phyloP scores from a whole-genome alignment of 2,329 filamentous ascomycete genomes.

The Elsinoe ampelina region DNA sequence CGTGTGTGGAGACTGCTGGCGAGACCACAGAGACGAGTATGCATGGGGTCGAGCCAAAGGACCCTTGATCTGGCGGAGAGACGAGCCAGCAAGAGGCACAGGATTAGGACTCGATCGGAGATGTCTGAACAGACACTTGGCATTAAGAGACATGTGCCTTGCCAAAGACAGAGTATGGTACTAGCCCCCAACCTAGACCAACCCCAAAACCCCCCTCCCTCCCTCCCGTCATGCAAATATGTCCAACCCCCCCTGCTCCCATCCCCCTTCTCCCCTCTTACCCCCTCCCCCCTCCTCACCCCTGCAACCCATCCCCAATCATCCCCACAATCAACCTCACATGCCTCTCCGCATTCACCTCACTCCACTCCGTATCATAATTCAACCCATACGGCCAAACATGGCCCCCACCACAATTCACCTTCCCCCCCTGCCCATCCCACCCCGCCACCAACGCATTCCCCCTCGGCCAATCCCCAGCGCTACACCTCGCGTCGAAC shows the following conservation, averaged over 20 bases:
- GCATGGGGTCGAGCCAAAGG: slow-evolving; percentile 38
- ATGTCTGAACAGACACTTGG: slow-evolving; percentile 22
- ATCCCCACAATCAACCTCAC: background rate
- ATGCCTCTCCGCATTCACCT: slow-evolving; percentile 6
- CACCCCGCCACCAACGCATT: slow-evolving; percentile 13
- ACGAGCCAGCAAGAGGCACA: slow-evolving; percentile 13
- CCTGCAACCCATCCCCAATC: slow-evolving; percentile 3
- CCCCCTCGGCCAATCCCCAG: slow-evolving; percentile 12
- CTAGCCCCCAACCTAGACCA: background rate
- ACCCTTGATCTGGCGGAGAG: slow-evolving; percentile 34
- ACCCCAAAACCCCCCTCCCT: too few species aligned
- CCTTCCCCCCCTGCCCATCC: slow-evolving; percentile 12
- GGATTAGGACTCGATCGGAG: slow-evolving; percentile 3
- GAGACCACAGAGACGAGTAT: slow-evolving; percentile 29
- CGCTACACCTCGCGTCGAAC: slow-evolving; percentile 12
- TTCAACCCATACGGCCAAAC: slow-evolving; percentile 18
- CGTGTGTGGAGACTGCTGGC: slow-evolving; percentile 40
- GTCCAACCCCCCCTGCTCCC: background rate
- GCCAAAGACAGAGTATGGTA: slow-evolving; percentile 26
- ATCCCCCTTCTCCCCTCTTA: background rate
- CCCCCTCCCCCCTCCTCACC: background rate
- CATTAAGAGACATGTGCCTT: slow-evolving; percentile 24
- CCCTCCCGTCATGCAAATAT: background rate
- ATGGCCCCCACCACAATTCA: slow-evolving; percentile 14
- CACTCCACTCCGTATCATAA: slow-evolving; percentile 16